These are phyloP conservation scores for Bipolaris bicolor DNA, from an alignment of 2,329 filamentous ascomycete genomes.

Conservation along the genomic window DNA sequence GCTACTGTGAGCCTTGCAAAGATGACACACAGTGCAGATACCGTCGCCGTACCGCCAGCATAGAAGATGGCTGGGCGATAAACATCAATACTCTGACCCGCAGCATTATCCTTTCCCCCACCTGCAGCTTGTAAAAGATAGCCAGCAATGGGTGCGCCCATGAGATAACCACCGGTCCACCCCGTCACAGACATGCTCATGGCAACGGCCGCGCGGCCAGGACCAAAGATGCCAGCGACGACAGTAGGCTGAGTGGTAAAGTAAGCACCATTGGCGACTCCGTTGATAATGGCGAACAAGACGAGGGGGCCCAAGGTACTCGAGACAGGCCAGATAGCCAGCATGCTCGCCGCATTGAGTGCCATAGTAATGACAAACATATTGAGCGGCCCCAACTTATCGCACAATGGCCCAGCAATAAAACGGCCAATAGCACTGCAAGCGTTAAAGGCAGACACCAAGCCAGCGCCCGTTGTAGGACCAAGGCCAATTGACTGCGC, in stretches of 20 bases:
- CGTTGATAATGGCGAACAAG: slow-evolving; percentile 38
- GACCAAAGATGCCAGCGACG: slow-evolving; percentile 37
- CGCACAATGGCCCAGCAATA: slow-evolving; percentile 34
- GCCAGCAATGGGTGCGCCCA: slow-evolving; percentile 38
- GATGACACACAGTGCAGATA: slow-evolving; percentile 30
- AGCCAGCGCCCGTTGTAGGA: slow-evolving; percentile 33
- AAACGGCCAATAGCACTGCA: slow-evolving; percentile 41
- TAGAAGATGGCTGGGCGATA: slow-evolving; percentile 43
- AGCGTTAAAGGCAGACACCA: slow-evolving; percentile 38
- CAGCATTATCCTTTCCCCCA: slow-evolving; percentile 17
- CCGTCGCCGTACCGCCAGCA: slow-evolving; percentile 33
- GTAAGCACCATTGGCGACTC: slow-evolving; percentile 38
- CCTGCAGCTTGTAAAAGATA: slow-evolving; percentile 35
- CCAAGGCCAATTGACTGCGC: slow-evolving; percentile 34
- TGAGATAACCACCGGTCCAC: slow-evolving; percentile 36
- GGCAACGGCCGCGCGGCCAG: slow-evolving; percentile 33
- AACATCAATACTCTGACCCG: slow-evolving; percentile 23
- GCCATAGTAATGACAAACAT: slow-evolving; percentile 38
- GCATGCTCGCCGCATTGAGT: slow-evolving; percentile 36
- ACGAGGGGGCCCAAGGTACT: slow-evolving; percentile 33
- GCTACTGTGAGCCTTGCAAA: slow-evolving; percentile 29
- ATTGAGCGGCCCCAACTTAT: slow-evolving; percentile 42
- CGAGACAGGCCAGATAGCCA: slow-evolving; percentile 41
- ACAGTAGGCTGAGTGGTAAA: slow-evolving; percentile 41
- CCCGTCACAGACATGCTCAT: slow-evolving; percentile 40